Conservation (phyloP, 1,139 yeast species). For the Geotrichum europaeum region DNA sequence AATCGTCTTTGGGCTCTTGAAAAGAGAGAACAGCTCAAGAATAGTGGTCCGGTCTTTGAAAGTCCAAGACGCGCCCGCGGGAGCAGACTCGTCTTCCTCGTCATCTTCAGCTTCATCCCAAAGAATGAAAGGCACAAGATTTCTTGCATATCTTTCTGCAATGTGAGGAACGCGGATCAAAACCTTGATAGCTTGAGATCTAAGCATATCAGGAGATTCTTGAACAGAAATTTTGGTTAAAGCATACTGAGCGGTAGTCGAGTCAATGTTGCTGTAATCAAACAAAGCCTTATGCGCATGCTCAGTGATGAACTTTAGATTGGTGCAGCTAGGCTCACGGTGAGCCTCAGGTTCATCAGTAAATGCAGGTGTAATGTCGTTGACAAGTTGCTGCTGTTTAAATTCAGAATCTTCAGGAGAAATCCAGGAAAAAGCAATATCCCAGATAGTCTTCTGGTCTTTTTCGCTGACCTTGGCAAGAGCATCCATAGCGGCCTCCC, state of each 20-base stretch:
- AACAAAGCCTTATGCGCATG: slow-evolving; percentile 5
- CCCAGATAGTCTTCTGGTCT: slow-evolving; percentile 53
- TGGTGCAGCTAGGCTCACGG: slow-evolving; percentile 11
- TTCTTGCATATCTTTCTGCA: slow-evolving; percentile 57
- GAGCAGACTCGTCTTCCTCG: slow-evolving; percentile 21
- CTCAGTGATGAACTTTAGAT: slow-evolving; percentile 5
- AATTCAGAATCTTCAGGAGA: slow-evolving; percentile 10
- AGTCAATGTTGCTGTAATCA: slow-evolving; percentile 7
- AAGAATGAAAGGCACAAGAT: slow-evolving; percentile 45
- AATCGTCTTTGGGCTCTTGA: slow-evolving; percentile 56
- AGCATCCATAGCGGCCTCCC: slow-evolving; percentile 68
- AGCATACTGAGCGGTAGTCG: slow-evolving; percentile 7
- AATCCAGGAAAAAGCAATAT: slow-evolving; percentile 27
- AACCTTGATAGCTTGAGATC: slow-evolving; percentile 47
- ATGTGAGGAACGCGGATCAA: slow-evolving; percentile 52
- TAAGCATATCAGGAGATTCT: slow-evolving; percentile 37
- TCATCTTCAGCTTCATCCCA: slow-evolving; percentile 34
- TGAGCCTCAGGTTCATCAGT: slow-evolving; percentile 9
- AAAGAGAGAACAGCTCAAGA: slow-evolving; percentile 56
- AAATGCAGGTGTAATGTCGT: slow-evolving; percentile 10
- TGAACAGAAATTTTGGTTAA: slow-evolving; percentile 2
- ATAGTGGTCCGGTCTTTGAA: slow-evolving; percentile 57
- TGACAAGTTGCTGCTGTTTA: not conserved
- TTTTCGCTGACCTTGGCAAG: slow-evolving; percentile 45
- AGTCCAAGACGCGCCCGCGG: slow-evolving; percentile 42